phyloP scores from a whole-genome alignment of 2,329 filamentous ascomycete species.

The Didymella segeticola region DNA sequence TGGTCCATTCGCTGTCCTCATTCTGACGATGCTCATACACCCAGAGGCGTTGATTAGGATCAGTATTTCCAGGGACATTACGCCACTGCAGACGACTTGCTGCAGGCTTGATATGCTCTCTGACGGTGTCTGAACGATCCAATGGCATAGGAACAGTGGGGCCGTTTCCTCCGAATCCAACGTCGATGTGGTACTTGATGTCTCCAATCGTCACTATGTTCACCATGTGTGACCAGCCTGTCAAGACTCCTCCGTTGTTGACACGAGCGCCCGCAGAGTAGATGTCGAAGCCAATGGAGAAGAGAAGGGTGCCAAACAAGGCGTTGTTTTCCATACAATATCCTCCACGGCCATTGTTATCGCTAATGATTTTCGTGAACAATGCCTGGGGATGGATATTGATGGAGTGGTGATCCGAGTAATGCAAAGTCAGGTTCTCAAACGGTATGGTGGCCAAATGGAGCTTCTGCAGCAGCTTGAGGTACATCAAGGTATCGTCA shows the following conservation, averaged over 20 bases:
- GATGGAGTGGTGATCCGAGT: slow-evolving; percentile 49
- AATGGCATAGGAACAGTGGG: slow-evolving; percentile 50
- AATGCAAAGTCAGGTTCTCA: slow-evolving; percentile 64
- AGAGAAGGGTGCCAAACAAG: slow-evolving; percentile 60
- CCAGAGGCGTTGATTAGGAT: slow-evolving; percentile 52
- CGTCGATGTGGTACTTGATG: slow-evolving; percentile 50
- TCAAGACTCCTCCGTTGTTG: slow-evolving; percentile 32
- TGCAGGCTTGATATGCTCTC: slow-evolving; percentile 41
- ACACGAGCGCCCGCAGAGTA: slow-evolving; percentile 52
- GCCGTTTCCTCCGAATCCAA: slow-evolving; percentile 52
- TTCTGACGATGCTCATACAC: slow-evolving; percentile 49
- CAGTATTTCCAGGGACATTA: slow-evolving; percentile 42
- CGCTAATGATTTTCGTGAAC: slow-evolving; percentile 62
- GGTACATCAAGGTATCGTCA: slow-evolving; percentile 36
- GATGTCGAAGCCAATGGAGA: slow-evolving; percentile 58
- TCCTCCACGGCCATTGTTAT: slow-evolving; percentile 58
- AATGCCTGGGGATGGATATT: slow-evolving; percentile 58
- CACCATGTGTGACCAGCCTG: slow-evolving; percentile 54
- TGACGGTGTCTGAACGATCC: slow-evolving; percentile 31
- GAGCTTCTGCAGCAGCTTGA: slow-evolving; percentile 40
- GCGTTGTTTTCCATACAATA: slow-evolving; percentile 68
- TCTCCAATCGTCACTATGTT: slow-evolving; percentile 51
- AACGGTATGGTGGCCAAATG: slow-evolving; percentile 61
- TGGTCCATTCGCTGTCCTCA: slow-evolving; percentile 60
- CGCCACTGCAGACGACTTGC: slow-evolving; percentile 43